Evolutionary conservation across 1,284 basidiomycete genomes (phyloP).

Genomic region (Meripilus lineatus): DNA sequence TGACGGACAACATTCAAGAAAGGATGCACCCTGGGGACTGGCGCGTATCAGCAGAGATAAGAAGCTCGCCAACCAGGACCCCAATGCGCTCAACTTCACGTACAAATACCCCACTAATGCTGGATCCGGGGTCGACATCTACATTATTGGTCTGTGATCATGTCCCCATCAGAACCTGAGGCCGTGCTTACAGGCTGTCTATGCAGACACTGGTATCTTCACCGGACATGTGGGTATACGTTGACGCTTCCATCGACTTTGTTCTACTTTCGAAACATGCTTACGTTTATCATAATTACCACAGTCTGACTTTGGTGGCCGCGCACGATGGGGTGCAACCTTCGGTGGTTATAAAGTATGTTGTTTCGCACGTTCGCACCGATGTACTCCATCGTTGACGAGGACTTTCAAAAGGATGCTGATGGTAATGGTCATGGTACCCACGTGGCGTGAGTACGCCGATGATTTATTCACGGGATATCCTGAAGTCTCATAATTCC

Average conservation of each 20-base stretch:
- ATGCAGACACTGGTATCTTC: slow-evolving; percentile 50
- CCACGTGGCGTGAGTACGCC: slow-evolving; percentile 32
- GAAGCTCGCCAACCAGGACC: slow-evolving; percentile 11
- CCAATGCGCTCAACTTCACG: slow-evolving; percentile 13
- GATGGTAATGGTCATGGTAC: slow-evolving; percentile 57
- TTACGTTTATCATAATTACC: no score
- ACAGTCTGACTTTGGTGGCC: slow-evolving; percentile 59
- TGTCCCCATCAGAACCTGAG: no score
- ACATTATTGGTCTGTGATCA: slow-evolving; percentile 27
- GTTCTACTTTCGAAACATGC: no score
- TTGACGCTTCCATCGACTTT: no score
- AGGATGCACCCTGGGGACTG: slow-evolving; percentile 34
- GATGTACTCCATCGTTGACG: neutral
- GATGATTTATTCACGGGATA: slow-evolving; percentile 1
- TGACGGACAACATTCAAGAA: no score
- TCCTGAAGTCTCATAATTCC: neutral
- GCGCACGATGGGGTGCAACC: slow-evolving; percentile 63
- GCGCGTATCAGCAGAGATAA: slow-evolving; percentile 23
- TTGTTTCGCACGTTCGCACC: neutral
- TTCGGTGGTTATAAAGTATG: slow-evolving; percentile 24
- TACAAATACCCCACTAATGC: slow-evolving; percentile 27
- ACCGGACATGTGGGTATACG: slow-evolving; percentile 42
- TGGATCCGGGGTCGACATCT: slow-evolving; percentile 30
- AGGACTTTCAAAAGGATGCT: slow-evolving; percentile 34
- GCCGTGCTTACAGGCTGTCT: no score